Conservation (phyloP, 768 basidiomycete species). For the Leccinum broughii region DNA sequence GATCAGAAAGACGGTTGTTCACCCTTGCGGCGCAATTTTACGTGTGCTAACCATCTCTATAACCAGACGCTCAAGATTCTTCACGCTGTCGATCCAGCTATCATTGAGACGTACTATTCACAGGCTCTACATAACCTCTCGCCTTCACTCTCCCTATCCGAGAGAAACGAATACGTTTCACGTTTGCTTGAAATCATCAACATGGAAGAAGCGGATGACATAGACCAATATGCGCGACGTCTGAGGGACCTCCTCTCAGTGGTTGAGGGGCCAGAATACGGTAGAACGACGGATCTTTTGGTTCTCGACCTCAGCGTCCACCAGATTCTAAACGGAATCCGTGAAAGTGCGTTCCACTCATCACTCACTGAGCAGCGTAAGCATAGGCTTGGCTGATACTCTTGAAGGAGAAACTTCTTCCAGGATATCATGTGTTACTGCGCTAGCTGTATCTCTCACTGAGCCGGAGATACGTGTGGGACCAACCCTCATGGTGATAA, state of each 20-base stretch:
- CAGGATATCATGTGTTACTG: conserved; percentile 45
- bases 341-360: conserved; percentile 43
- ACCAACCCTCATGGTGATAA: conserved; percentile 65
- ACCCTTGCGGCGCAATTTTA: background rate
- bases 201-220: conserved; percentile 47
- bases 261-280: conserved; percentile 36
- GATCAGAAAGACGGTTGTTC: conserved; percentile 60
- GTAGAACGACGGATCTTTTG: conserved; percentile 30
- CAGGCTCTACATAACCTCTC: conserved; percentile 43
- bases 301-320: conserved; percentile 63
- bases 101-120: conserved; percentile 57
- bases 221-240: conserved; percentile 57
- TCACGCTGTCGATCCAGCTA: conserved; percentile 53
- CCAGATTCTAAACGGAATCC: conserved; percentile 49
- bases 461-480: conserved; percentile 42
- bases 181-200: conserved; percentile 59
- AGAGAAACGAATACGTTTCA: conserved; percentile 42
- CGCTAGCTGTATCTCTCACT: conserved; percentile 44
- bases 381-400: conserved; percentile 13
- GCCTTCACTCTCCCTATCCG: conserved; percentile 32
- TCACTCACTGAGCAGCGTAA: background rate
- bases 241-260: conserved; percentile 43
- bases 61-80: conserved; percentile 62
- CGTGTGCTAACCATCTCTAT: conserved; percentile 8
- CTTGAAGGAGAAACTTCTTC: conserved; percentile 42